phyloP scores from a whole-genome alignment of 495 filamentous ascomycete species.

The Xylaria venustula region DNA sequence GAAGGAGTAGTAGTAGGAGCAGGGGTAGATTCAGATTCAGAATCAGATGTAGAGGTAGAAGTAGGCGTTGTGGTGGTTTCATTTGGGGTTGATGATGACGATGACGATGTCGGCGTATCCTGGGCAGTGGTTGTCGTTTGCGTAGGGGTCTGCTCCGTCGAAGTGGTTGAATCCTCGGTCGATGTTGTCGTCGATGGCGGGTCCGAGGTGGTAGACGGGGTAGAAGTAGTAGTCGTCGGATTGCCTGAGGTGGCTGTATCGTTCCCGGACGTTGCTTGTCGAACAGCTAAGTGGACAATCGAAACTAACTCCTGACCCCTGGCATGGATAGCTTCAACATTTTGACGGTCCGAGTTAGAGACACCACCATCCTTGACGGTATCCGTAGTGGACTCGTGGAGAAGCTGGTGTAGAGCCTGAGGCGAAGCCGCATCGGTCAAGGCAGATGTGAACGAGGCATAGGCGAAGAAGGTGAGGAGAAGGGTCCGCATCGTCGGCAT shows the following conservation, averaged over 20 bases:
- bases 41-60: slow-evolving; percentile 3
- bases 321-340: slow-evolving; percentile 31
- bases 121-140: slow-evolving; percentile 8
- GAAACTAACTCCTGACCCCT: slow-evolving; percentile 32
- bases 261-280: slow-evolving; percentile 29
- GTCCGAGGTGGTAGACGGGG: neutral
- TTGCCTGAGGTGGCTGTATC: slow-evolving; percentile 22
- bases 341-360: slow-evolving; percentile 33
- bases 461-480: slow-evolving; percentile 29
- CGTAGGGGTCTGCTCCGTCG: neutral
- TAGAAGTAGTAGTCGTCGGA: slow-evolving; percentile 12
- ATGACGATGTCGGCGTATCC: slow-evolving; percentile 10
- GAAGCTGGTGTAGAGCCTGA: slow-evolving; percentile 35
- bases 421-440: slow-evolving; percentile 35
- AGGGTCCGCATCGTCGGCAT: slow-evolving; percentile 1
- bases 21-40: slow-evolving; percentile 1
- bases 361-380: slow-evolving; percentile 37
- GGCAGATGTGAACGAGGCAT: slow-evolving; percentile 29
- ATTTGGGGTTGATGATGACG: neutral
- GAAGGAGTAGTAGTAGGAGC: slow-evolving; percentile 2
- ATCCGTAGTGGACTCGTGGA: slow-evolving; percentile 39
- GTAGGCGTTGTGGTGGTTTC: slow-evolving; percentile 7
- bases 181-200: slow-evolving; percentile 6
- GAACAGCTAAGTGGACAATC: slow-evolving; percentile 38
- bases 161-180: slow-evolving; percentile 5